phyloP scores from a whole-genome alignment of 176 grass and related monocot species.

The Carex myosuroides region DNA sequence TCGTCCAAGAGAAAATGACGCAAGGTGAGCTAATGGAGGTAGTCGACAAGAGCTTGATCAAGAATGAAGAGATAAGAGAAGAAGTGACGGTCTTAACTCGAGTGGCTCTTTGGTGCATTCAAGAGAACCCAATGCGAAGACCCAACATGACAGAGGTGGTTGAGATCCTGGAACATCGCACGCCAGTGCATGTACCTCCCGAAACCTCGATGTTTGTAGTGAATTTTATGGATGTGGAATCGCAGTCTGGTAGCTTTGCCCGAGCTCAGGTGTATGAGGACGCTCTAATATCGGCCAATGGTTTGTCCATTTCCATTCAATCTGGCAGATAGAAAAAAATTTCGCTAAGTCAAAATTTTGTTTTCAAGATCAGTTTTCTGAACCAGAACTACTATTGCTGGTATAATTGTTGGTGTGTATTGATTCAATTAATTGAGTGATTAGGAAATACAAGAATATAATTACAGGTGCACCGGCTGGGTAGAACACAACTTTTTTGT shows the following conservation, averaged over 20 bases:
- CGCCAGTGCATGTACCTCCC: slow-evolving; percentile 27
- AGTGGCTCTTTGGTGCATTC: slow-evolving; percentile 32
- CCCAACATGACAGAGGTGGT: slow-evolving; percentile 27
- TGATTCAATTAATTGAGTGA: too few species aligned
- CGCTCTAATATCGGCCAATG: background rate
- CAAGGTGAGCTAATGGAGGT: too few species aligned
- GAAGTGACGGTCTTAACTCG: slow-evolving; percentile 22
- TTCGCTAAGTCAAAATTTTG: background rate
- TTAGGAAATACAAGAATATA: too few species aligned
- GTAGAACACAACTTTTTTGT: too few species aligned
- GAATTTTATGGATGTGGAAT: slow-evolving; percentile 4
- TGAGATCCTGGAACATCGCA: slow-evolving; percentile 33
- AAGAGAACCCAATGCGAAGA: slow-evolving; percentile 26
- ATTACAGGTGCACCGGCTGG: too few species aligned
- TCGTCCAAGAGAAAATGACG: too few species aligned
- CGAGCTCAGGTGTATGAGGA: background rate
- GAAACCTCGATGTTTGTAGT: slow-evolving; percentile 21
- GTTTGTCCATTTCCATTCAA: background rate
- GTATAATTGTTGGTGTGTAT: background rate
- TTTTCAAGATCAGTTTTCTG: too few species aligned
- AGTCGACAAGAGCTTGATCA: too few species aligned
- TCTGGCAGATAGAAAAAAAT: background rate
- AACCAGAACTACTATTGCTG: background rate
- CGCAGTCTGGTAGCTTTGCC: background rate
- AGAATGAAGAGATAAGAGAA: background rate